phyloP scores from a whole-genome alignment of 768 basidiomycete species.

The Russula olivacea region DNA sequence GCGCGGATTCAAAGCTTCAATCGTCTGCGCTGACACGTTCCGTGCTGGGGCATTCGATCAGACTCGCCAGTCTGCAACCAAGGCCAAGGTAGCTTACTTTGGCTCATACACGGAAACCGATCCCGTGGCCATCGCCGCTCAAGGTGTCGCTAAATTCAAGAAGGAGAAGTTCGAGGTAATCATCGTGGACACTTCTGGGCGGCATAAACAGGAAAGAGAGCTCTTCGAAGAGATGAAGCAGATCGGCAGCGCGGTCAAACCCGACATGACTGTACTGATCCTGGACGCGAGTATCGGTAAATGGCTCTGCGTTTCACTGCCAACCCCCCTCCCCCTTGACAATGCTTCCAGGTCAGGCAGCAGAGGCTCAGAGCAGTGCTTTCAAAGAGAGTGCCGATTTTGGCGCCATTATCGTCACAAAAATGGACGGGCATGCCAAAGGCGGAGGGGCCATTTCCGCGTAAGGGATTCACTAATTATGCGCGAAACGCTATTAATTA shows the following conservation, averaged over 20 bases:
- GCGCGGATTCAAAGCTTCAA: conserved; percentile 92
- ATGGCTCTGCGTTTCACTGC: conserved; percentile 12
- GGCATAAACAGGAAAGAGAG: conserved; percentile 96
- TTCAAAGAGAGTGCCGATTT: conserved; percentile 98
- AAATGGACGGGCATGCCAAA: conserved; percentile 99
- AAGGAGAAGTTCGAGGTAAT: conserved; percentile 98
- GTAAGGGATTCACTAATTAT: conserved; percentile 46
- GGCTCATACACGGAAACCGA: conserved; percentile 99
- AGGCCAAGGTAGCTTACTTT: conserved; percentile 98
- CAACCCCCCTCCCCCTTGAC: not conserved
- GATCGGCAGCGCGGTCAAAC: conserved; percentile 88
- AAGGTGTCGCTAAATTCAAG: conserved; percentile 95
- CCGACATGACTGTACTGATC: conserved; percentile 93
- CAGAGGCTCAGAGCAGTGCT: conserved; percentile 90
- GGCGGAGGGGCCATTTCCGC: conserved; percentile 99
- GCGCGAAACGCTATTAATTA: not conserved
- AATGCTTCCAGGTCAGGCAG: conserved; percentile 69
- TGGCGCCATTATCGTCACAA: conserved; percentile 98
- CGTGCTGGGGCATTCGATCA: conserved; percentile 99
- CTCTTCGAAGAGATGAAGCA: conserved; percentile 98
- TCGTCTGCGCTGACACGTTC: conserved; percentile 99
- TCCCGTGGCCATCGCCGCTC: conserved; percentile 88
- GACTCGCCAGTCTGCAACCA: conserved; percentile 96
- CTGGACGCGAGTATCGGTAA: conserved; percentile 94
- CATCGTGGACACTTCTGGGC: conserved; percentile 95